phyloP scores from a whole-genome alignment of 176 grass and related monocot genomes.

The bread wheat (Triticum aestivum) region DNA sequence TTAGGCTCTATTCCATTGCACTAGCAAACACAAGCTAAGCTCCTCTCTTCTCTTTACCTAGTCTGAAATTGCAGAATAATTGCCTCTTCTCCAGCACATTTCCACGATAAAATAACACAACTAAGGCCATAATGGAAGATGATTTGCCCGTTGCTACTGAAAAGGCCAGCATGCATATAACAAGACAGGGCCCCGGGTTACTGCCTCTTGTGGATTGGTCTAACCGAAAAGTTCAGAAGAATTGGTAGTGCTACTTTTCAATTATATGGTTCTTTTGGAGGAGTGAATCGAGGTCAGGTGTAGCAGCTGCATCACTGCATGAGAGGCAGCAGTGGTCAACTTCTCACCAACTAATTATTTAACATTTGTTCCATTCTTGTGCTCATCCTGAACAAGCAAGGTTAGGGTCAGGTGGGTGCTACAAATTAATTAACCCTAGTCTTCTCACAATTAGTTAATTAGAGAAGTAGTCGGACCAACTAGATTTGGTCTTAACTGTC shows the following conservation, averaged over 20 bases:
- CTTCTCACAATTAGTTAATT: background rate
- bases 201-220: slow-evolving; percentile 17
- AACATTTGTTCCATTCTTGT: background rate
- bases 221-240: background rate
- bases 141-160: slow-evolving; percentile 19
- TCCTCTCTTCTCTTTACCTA: background rate
- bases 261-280: background rate
- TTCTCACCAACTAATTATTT: slow-evolving; percentile 16
- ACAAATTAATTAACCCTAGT: background rate
- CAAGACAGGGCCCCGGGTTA: background rate
- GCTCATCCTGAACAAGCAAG: background rate
- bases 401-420: background rate
- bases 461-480: background rate
- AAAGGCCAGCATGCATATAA: slow-evolving; percentile 22
- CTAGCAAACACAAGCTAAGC: slow-evolving; percentile 4
- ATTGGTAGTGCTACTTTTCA: background rate
- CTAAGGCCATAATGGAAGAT: background rate
- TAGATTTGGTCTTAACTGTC: slow-evolving; percentile 11
- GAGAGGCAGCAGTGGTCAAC: background rate
- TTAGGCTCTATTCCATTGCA: background rate
- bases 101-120: background rate
- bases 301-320: slow-evolving; percentile 28
- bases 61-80: background rate
- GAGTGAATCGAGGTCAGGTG: slow-evolving; percentile 24
- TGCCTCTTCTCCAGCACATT: background rate